Evolutionary conservation across 225 moss, liverwort and hornwort genomes (phyloP).

Genomic region (Asterella californica): DNA sequence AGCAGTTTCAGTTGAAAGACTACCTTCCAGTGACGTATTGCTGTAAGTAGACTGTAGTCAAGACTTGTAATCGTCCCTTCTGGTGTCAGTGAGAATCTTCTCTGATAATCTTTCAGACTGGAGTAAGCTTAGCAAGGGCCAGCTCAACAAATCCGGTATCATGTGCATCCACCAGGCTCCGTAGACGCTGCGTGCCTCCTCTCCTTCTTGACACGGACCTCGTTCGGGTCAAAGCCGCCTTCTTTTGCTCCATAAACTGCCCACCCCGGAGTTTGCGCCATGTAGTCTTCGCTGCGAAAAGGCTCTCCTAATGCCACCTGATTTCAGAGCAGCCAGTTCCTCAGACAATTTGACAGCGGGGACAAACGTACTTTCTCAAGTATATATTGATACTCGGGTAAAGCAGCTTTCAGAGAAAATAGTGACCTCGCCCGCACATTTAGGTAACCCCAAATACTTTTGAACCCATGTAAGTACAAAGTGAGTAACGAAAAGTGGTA

Average conservation of each 20-base stretch:
- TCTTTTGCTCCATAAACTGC: constrained; percentile 87
- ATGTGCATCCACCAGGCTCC: constrained; percentile 88
- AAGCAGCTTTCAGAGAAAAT: too few species aligned
- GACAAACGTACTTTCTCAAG: neutral
- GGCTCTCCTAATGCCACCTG: constrained; percentile 67
- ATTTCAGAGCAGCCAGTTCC: constrained; percentile 3
- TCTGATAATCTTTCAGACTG: neutral
- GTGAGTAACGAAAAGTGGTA: too few species aligned
- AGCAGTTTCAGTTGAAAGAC: neutral
- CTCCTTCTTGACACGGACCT: constrained; percentile 90
- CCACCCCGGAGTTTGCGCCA: constrained; percentile 86
- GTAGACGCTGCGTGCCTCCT: constrained; percentile 70
- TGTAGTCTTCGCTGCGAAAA: constrained; percentile 89
- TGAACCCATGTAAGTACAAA: too few species aligned
- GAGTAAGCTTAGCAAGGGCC: neutral
- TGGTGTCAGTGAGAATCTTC: neutral
- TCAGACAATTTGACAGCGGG: neutral
- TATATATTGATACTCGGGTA: too few species aligned
- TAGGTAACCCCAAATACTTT: too few species aligned
- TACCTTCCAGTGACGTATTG: neutral
- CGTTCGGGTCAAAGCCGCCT: constrained; percentile 88
- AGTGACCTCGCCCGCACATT: too few species aligned
- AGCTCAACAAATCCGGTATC: constrained; percentile 9
- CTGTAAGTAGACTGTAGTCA: neutral
- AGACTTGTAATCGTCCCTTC: neutral